Evolutionary conservation across 768 basidiomycete species (phyloP), one percentile per base, ranked within the genome.

Genomic region (Russula abietina): DNA sequence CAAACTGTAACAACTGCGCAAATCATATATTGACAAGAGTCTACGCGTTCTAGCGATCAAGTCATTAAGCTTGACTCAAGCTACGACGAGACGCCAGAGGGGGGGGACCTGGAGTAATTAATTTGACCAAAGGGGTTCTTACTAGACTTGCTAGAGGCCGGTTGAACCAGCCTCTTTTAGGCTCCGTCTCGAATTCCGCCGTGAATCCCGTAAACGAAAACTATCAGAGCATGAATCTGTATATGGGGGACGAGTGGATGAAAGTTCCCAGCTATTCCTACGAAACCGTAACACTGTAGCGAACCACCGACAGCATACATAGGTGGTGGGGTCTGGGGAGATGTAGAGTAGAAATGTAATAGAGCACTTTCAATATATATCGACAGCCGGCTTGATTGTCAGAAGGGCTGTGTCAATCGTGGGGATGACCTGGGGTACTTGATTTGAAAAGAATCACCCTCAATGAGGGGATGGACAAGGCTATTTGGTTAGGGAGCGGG

Each of bases 391-490:
- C 17, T 38, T 26, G 24, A 6, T 41, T 24, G 19, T n/a, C 16
- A 11, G 30, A 56, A 46, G 32, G 32, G n/a, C 38, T 6, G 6
- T 39, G 59, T 53, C 49, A 38, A 38, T 7, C 14, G 16, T 32
- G 16, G 38, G 17, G 24, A 65, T 63, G 65, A 32, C 57, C 62
- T 66, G 65, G 65, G 57, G 57, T 66, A 66, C 59, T 66, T 66
- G 32, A 66, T 66, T 66, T 66, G 41, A 46, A 59, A 59, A 41
- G 30, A 2, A 39, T 26, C 48, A 17, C 48, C 22, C 12, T 14
- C 11, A n/a, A n/a, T n/a, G n/a, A n/a, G n/a, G n/a, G n/a, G n/a
- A n/a, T n/a, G n/a, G n/a, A n/a, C n/a, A n/a, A n/a, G n/a, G n/a
- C n/a, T n/a, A n/a, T n/a, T n/a, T n/a, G n/a, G n/a, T n/a, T n/a